These are phyloP conservation scores for Cytospora mali DNA, from an alignment of 2,329 filamentous ascomycete species.

Conservation along the genomic window DNA sequence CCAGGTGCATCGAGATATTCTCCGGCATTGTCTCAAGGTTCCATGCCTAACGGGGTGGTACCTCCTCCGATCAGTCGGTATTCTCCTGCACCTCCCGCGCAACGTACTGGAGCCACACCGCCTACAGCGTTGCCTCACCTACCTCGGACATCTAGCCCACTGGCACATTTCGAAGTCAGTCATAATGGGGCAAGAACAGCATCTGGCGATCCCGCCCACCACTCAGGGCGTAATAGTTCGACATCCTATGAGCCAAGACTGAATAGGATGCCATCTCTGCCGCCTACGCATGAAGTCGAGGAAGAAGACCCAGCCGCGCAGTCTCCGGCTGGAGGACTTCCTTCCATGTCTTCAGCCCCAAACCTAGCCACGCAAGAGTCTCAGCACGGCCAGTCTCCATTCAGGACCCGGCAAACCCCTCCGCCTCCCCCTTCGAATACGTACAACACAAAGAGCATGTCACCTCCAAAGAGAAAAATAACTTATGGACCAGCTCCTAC, in stretches of 20 bases:
- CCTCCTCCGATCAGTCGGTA: constrained; percentile 53
- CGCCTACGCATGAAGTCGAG: constrained; percentile 64
- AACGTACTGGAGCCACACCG: constrained; percentile 42
- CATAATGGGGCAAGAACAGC: constrained; percentile 42
- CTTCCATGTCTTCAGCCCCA: constrained; percentile 30
- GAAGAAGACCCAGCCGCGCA: constrained; percentile 51
- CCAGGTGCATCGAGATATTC: constrained; percentile 59
- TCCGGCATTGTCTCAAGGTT: constrained; percentile 52
- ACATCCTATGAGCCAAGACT: constrained; percentile 57
- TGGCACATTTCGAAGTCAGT: constrained; percentile 64
- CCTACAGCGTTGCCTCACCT: constrained; percentile 58
- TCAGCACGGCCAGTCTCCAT: constrained; percentile 28
- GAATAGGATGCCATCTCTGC: constrained; percentile 59
- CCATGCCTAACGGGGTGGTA: constrained; percentile 41
- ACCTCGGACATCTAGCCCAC: constrained; percentile 66
- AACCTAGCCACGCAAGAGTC: constrained; percentile 2
- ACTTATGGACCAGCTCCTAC: constrained; percentile 50
- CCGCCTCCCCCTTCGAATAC: constrained; percentile 44
- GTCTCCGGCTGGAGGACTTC: constrained; percentile 28
- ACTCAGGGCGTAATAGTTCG: constrained; percentile 54
- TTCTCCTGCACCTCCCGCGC: constrained; percentile 48
- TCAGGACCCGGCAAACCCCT: constrained; percentile 49
- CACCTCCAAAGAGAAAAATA: constrained; percentile 60
- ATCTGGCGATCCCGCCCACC: constrained; percentile 43
- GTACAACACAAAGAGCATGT: constrained; percentile 48